Percentiles rank a stretch among this genome's conserved stretches.
Conservation (phyloP, 2,329 filamentous ascomycete species). For the Claviceps sp. region DNA sequence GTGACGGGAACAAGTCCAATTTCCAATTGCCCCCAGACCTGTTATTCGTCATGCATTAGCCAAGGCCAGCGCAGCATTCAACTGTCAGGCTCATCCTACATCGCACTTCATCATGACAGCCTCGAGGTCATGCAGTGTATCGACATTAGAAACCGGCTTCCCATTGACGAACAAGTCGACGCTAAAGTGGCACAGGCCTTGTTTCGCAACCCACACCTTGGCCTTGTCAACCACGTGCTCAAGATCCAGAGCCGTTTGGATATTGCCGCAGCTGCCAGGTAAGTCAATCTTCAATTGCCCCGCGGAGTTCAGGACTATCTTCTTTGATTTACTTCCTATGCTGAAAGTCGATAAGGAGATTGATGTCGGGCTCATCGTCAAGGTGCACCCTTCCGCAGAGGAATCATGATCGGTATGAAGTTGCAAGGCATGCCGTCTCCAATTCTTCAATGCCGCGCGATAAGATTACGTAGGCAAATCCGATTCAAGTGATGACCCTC, state of each 20-base stretch:
- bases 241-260: slow-evolving; percentile 14
- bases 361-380: slow-evolving; percentile 6
- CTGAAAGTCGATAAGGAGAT: slow-evolving; percentile 15
- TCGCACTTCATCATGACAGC: slow-evolving; percentile 13
- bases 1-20: slow-evolving; percentile 14
- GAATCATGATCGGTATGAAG: not conserved
- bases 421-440: not conserved
- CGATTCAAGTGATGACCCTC: not conserved
- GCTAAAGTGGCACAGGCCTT: slow-evolving; percentile 16
- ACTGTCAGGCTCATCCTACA: slow-evolving; percentile 9
- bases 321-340: slow-evolving; percentile 10
- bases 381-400: not conserved
- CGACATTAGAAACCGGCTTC: slow-evolving; percentile 6
- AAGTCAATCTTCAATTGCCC: slow-evolving; percentile 16
- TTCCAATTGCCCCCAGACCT: slow-evolving; percentile 18
- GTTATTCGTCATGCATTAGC: not conserved
- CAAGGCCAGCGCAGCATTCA: not conserved
- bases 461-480: too few relatives aligned
- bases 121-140: slow-evolving; percentile 7
- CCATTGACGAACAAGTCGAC: slow-evolving; percentile 14
- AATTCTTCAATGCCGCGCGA: not conserved
- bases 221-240: slow-evolving; percentile 8
- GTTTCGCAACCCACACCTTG: slow-evolving; percentile 21
- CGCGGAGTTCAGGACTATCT: slow-evolving; percentile 13
- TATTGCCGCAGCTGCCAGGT: slow-evolving; percentile 5